Base-by-base conservation (phyloP, 306 rosid genomes). In the Alnus rubra region DNA sequence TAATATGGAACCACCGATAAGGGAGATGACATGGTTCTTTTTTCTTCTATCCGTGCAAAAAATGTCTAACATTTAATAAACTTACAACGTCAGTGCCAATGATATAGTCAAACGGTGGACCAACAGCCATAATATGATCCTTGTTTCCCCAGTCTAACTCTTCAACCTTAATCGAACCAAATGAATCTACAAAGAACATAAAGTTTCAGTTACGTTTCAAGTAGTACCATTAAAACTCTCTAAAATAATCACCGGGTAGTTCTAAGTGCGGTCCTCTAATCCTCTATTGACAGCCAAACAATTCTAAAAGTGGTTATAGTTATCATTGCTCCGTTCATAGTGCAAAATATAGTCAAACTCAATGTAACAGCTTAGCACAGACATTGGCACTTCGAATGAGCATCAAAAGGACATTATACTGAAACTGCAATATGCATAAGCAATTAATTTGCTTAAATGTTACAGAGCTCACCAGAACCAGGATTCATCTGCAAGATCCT, bases 1-100 rank as follows among this genome's bases (percentile, higher is more conserved):
- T 50, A 35, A 37, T 14, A 19, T 14, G 67, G 67, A 54, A 37
- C 54, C 19, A 55, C 54, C 18, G 49, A 53, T 71, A 37, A 74
- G 35, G 44, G 2, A 52, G 59, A 62, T 5, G 51, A 49, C 37
- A 35, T 30, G 2, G 23, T 65, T 42, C 42, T 44, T 4, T 4
- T 44, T 23, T 0, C 6, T 5, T 33, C 65, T 49, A 51, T 68
- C 4, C 44, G 30, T 53, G 19, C 45, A 49, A 13, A 49, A 60
- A 19, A 33, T 55, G 83, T 18, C 59, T 71, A 52, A 71, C 47
- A 75, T 6, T 54, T 19, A 30, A 52, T 23, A 6, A 63, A 77
- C 97, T 88, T 88, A 92, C 98, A 82, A 95, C 90, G 33, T 95
- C 98, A 68, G 98, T 95, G 85, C 98, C 98, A 68, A 95, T 87